These are phyloP conservation scores for Thraustochytrium sp. DNA, from an alignment of 352 stramenopile species.

Conservation along the genomic window DNA sequence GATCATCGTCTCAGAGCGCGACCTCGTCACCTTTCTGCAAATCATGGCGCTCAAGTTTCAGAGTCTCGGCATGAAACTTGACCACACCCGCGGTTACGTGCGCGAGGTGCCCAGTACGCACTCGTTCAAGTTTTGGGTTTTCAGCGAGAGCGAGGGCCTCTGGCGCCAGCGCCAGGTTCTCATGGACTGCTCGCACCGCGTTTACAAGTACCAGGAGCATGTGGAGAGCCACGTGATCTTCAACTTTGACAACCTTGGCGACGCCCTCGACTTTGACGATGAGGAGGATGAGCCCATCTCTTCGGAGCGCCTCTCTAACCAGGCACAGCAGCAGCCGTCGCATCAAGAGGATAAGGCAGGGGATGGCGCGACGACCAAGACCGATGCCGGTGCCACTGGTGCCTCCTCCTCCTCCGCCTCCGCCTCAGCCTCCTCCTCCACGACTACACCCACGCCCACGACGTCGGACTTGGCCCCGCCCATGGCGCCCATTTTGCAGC, in stretches of 20 bases:
- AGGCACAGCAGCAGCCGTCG: no score
- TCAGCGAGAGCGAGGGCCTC: background rate
- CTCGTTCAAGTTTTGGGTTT: conserved; percentile 38
- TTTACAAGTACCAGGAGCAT: background rate
- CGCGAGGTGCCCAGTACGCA: conserved; percentile 29
- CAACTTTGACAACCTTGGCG: conserved; percentile 12
- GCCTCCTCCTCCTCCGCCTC: no score
- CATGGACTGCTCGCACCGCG: conserved; percentile 29
- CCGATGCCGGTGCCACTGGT: no score
- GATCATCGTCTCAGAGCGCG: conserved; percentile 27
- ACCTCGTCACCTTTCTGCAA: conserved; percentile 44
- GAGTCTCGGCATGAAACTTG: background rate
- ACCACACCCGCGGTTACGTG: background rate
- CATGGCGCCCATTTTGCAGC: background rate
- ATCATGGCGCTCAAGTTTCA: conserved; percentile 42
- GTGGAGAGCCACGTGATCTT: background rate
- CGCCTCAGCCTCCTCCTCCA: no score
- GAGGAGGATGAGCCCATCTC: conserved; percentile 1
- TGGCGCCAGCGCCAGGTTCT: conserved; percentile 17
- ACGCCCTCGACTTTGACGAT: background rate
- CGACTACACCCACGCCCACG: no score
- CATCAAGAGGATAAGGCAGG: no score
- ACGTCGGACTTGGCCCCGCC: no score
- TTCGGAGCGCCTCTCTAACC: background rate
- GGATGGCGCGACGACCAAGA: no score